Conservation (phyloP, 108 stramenopile species). For the Cylindrotheca closterium region DNA sequence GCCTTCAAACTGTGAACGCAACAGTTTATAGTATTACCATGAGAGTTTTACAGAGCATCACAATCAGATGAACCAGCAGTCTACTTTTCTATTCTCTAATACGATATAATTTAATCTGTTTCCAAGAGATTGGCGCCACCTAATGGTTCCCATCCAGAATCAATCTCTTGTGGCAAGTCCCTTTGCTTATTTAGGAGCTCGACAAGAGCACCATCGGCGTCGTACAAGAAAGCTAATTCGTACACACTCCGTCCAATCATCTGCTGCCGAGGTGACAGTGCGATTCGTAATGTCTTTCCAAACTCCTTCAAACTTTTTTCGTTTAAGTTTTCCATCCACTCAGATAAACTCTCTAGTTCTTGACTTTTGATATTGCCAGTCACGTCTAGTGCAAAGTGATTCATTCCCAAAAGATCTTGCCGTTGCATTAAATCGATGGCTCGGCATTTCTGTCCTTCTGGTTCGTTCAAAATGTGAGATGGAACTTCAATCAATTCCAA, state of each 20-base stretch:
- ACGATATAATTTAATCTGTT: no score
- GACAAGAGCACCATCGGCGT: conserved; percentile 82
- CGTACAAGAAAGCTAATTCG: conserved; percentile 84
- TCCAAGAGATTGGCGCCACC: no score
- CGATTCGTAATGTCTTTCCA: conserved; percentile 70
- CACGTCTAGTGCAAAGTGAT: conserved; percentile 85
- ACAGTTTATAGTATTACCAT: no score
- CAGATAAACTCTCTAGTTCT: conserved; percentile 13
- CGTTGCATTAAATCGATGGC: conserved; percentile 69
- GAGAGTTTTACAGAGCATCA: no score
- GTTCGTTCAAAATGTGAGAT: conserved; percentile 61
- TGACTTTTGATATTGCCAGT: conserved; percentile 25
- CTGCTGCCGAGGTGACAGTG: conserved; percentile 59
- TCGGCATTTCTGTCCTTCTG: conserved; percentile 56
- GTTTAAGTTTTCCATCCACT: conserved; percentile 71
- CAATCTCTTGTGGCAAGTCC: conserved; percentile 42
- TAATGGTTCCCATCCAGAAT: conserved; percentile 46
- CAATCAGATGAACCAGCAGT: no score
- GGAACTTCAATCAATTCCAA: conserved; percentile 88
- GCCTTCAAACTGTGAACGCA: no score
- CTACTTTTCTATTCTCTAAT: no score
- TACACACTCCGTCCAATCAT: conserved; percentile 72
- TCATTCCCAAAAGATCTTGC: conserved; percentile 70
- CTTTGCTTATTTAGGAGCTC: conserved; percentile 69
- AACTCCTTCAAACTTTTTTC: conserved; percentile 50